Base-by-base conservation (phyloP, 495 filamentous ascomycete genomes). In the Penicillium tannophilum region DNA sequence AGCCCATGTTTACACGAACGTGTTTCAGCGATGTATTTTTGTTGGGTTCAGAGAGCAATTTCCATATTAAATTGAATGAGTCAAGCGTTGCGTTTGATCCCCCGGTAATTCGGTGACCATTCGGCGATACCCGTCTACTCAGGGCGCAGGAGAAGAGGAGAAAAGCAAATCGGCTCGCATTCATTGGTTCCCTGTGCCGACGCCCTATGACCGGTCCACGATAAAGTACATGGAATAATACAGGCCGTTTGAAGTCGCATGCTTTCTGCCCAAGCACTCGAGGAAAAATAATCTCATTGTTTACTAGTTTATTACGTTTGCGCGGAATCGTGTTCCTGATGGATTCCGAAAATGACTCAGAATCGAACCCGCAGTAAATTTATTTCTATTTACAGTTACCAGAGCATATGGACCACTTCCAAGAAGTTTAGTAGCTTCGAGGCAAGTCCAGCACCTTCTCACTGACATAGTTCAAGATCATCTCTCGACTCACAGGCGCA, bases 391-490 rank as follows among this genome's bases (percentile, higher is more conserved):
- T 36, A 5, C 28, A 28, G 0, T 5, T 28, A 28, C 1, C 28
- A 28, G 1, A 28, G 28, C 6, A 28, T 28, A 28, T 28, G 28
- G n/a, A n/a, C n/a, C 6, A 28, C 28, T 28, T 2, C 28, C 28
- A 28, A 28, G 1, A 28, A 24, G n/a, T 0, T 54, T 66, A 86
- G 54, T 86, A 86, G 60, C 82, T 84, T 30, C 81, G 66, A n/a
- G 77, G 77, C 50, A 79, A 55, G 30, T 72, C 65, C 31, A 92
- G 71, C 0, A 86, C 88, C 71, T 86, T 90, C 72, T 93, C 88
- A 16, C 82, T 83, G 31, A 92, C 80, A 61, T 85, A 91, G 59
- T 90, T 91, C 76, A 89, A 72, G 49, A 92, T 88, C 90, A 91
- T 91, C 73, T 91, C 90, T 0, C 85, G 76, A 66, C 86, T 89